Percentiles rank a stretch among this genome's conserved stretches.
These are phyloP conservation scores for Cydonia oblonga DNA, from an alignment of 331 rosid species.

Conservation along the genomic window DNA sequence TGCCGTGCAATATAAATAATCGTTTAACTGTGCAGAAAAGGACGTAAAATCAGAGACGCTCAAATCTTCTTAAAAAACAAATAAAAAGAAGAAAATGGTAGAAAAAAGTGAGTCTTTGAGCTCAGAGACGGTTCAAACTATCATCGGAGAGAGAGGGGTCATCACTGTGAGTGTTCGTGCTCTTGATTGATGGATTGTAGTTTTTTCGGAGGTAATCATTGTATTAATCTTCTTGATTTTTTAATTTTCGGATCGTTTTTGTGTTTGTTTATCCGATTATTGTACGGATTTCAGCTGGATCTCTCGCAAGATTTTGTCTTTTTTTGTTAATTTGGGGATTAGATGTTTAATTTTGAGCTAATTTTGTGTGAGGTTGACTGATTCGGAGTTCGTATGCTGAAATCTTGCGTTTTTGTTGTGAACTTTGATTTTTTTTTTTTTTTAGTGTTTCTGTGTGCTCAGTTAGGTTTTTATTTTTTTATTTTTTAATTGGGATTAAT, in stretches of 20 bases:
- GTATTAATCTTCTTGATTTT: background rate
- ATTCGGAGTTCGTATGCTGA: background rate
- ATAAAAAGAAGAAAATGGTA: background rate
- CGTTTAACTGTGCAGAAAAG: background rate
- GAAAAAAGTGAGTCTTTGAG: background rate
- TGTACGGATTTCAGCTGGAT: background rate
- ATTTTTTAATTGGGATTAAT: background rate
- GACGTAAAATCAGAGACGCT: background rate
- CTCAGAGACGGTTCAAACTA: background rate
- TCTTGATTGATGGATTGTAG: background rate
- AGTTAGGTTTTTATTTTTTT: background rate
- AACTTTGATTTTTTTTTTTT: too few species aligned
- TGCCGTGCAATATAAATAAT: background rate
- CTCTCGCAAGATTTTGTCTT: background rate
- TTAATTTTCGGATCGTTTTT: background rate
- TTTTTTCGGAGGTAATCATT: background rate
- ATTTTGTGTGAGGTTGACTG: too few species aligned
- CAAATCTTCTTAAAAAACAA: background rate
- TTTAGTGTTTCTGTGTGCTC: background rate
- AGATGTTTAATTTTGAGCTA: background rate
- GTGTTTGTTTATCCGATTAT: background rate
- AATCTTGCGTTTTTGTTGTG: background rate
- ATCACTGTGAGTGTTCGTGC: background rate
- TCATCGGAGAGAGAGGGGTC: background rate
- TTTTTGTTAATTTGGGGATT: background rate